These are phyloP conservation scores for Oxyria digyna DNA, from an alignment of 148 eudicot genomes.

Conservation along the genomic window DNA sequence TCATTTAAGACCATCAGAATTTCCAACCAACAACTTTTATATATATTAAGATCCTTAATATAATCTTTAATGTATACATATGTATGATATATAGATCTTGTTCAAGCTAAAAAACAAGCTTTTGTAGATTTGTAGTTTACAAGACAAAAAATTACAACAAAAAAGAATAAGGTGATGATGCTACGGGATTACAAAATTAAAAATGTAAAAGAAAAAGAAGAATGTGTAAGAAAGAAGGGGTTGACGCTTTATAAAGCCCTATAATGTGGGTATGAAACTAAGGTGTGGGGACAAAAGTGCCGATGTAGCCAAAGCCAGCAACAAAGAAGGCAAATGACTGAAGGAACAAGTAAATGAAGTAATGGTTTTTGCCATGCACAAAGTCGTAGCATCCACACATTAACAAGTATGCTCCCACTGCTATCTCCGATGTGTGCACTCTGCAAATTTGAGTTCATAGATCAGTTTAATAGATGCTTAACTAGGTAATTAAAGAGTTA, in stretches of 20 bases:
- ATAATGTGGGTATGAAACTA: conserved; percentile 3
- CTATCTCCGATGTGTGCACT: conserved; percentile 35
- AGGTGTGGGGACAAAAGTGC: conserved; percentile 43
- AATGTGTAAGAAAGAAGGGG: too few species aligned
- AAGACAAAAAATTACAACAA: neutral
- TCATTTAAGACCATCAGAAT: too few species aligned
- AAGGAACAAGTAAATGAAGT: conserved; percentile 58
- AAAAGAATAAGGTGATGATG: too few species aligned
- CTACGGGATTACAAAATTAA: too few species aligned
- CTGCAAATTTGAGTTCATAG: conserved; percentile 17
- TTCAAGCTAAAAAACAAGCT: neutral
- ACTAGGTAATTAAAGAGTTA: too few species aligned
- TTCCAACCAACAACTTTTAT: too few species aligned
- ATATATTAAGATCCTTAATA: too few species aligned
- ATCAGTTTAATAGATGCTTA: too few species aligned
- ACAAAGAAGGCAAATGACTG: conserved; percentile 61
- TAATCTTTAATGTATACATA: too few species aligned
- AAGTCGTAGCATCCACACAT: conserved; percentile 58
- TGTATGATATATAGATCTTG: too few species aligned
- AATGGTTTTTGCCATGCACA: conserved; percentile 35
- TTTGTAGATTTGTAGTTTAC: neutral
- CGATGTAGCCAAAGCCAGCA: conserved; percentile 64
- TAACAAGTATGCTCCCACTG: conserved; percentile 46
- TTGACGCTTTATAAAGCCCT: too few species aligned
- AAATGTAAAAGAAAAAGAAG: neutral